Evolutionary conservation across 345 rosid genomes (phyloP).

Genomic region (Cardiospermum halicacabum): DNA sequence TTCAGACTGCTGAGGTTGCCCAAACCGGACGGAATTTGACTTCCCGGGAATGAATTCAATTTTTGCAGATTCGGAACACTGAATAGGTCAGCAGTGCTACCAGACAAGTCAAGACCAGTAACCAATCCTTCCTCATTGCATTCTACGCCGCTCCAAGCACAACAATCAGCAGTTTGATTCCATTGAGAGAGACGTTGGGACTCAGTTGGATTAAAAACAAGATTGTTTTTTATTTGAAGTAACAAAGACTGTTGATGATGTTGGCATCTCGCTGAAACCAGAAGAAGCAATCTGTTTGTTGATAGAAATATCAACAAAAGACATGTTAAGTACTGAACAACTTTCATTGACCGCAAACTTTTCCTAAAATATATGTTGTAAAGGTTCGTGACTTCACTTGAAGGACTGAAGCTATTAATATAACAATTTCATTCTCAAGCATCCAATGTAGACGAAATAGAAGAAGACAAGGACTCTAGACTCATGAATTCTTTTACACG

Average conservation of each 20-base stretch:
- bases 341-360: no score
- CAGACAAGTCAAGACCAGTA: conserved; percentile 19
- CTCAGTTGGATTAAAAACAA: neutral
- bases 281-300: no score
- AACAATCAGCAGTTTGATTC: conserved; percentile 15
- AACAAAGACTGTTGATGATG: conserved; percentile 6
- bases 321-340: no score
- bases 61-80: conserved; percentile 8
- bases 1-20: conserved; percentile 2
- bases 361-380: no score
- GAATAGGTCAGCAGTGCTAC: conserved; percentile 19
- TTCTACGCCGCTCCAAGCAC: conserved; percentile 15
- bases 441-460: no score
- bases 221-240: neutral
- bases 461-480: no score
- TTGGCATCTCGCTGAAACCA: conserved; percentile 18
- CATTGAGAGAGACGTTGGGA: neutral
- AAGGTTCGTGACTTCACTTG: no score
- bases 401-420: no score
- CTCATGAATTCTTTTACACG: no score
- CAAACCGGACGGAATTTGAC: conserved; percentile 3
- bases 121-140: conserved; percentile 15
- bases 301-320: no score
- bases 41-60: neutral
- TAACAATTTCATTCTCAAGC: no score